Evolutionary conservation across 2,329 filamentous ascomycete species (phyloP).

Genomic region (Hymenoscyphus salicellus): DNA sequence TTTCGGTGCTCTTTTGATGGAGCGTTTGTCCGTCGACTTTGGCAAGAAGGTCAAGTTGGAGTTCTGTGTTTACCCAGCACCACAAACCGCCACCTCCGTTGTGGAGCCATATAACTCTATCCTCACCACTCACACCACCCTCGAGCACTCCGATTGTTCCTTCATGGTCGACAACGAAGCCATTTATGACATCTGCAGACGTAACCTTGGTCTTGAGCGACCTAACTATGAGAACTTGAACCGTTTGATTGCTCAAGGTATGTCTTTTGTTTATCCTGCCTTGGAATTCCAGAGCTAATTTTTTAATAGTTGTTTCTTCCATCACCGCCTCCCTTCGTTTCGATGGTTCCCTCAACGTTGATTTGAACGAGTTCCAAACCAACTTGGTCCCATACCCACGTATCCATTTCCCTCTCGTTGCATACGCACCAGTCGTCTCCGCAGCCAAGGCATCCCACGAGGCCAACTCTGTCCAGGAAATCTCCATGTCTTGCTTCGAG

Average conservation of each 20-base stretch:
- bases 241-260: constrained; percentile 95
- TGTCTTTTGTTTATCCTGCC: constrained; percentile 20
- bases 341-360: constrained; percentile 97
- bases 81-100: constrained; percentile 93
- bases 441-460: constrained; percentile 95
- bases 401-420: constrained; percentile 98
- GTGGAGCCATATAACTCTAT: constrained; percentile 99
- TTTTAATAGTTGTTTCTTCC: constrained; percentile 77
- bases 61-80: constrained; percentile 98
- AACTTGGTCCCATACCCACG: constrained; percentile 98
- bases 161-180: constrained; percentile 99
- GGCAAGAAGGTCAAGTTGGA: constrained; percentile 99
- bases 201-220: constrained; percentile 94
- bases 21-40: constrained; percentile 97
- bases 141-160: constrained; percentile 99
- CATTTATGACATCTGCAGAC: constrained; percentile 98
- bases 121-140: constrained; percentile 95
- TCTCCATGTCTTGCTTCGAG: constrained; percentile 99
- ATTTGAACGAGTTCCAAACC: constrained; percentile 99
- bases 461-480: constrained; percentile 96
- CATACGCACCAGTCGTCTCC: constrained; percentile 91
- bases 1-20: constrained; percentile 97
- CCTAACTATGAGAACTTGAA: constrained; percentile 99
- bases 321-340: constrained; percentile 98
- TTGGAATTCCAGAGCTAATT: constrained; percentile 28